Evolutionary conservation across 2,329 filamentous ascomycete genomes (phyloP).

Genomic region (Leptographium flavum): DNA sequence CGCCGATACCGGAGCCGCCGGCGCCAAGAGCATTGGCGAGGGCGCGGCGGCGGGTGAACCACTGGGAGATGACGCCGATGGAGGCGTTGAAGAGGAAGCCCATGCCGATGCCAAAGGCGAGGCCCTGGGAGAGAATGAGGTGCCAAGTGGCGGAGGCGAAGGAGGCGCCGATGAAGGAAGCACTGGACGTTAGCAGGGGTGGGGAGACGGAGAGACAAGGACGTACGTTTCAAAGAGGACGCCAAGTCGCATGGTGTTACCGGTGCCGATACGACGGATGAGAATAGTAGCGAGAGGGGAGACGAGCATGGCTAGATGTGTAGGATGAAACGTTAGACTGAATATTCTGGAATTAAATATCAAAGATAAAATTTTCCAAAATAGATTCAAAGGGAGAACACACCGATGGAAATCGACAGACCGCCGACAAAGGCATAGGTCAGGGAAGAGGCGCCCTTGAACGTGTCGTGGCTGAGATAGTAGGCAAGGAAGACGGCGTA

Average conservation of each 20-base stretch:
- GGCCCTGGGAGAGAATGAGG: conserved; percentile 58
- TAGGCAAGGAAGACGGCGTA: conserved; percentile 45
- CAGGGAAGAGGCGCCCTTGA: conserved; percentile 47
- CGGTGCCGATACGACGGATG: conserved; percentile 48
- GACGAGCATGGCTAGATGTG: conserved; percentile 17
- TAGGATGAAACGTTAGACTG: too few relatives aligned
- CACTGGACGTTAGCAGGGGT: conserved; percentile 13
- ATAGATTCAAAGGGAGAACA: conserved; percentile 2
- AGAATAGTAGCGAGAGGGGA: conserved; percentile 52
- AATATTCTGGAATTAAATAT: too few relatives aligned
- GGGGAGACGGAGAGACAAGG: background rate
- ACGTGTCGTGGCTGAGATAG: conserved; percentile 43
- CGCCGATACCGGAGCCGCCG: conserved; percentile 62
- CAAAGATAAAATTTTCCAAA: background rate
- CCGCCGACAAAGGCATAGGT: conserved; percentile 69
- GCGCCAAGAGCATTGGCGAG: conserved; percentile 58
- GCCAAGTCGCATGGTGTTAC: conserved; percentile 49
- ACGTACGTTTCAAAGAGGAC: conserved; percentile 43
- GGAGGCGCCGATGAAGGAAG: conserved; percentile 53
- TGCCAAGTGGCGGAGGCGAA: conserved; percentile 63
- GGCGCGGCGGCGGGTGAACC: conserved; percentile 54
- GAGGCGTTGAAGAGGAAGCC: conserved; percentile 60
- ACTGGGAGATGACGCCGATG: conserved; percentile 56
- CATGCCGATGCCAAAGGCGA: conserved; percentile 64
- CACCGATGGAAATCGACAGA: conserved; percentile 44